A percentile compares a stretch with the other conserved stretches of the same genome.
Evolutionary conservation across 2,329 filamentous ascomycete genomes (phyloP).

Genomic region (Aciculosporium take): DNA sequence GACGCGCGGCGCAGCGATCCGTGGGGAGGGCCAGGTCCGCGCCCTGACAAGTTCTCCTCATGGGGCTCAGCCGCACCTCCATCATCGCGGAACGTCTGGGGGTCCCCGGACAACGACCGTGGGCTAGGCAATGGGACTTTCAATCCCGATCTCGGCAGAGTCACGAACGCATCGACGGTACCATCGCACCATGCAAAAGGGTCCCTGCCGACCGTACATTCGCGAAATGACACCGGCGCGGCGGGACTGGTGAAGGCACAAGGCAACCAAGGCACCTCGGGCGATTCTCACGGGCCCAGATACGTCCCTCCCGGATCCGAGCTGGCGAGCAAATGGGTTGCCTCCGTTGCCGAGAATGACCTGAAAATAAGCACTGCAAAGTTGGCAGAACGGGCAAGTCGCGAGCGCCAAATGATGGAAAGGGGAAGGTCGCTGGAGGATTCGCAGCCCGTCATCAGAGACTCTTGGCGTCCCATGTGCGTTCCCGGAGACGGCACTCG

Average conservation of each 20-base stretch:
- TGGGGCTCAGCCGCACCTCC: constrained; percentile 35
- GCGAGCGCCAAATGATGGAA: constrained; percentile 29
- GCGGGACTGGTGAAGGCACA: constrained; percentile 12
- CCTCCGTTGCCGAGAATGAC: constrained; percentile 31
- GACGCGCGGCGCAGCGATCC: constrained; percentile 19
- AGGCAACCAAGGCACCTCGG: constrained; percentile 10
- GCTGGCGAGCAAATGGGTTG: constrained; percentile 28
- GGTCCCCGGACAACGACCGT: constrained; percentile 54
- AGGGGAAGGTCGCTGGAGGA: constrained; percentile 31
- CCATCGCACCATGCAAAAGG: constrained; percentile 21
- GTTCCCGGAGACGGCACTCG: constrained; percentile 23
- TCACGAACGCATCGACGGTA: constrained; percentile 24
- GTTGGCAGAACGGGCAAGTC: constrained; percentile 25
- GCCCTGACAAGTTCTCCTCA: constrained; percentile 33
- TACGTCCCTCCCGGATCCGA: constrained; percentile 17
- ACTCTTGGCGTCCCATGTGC: constrained; percentile 37
- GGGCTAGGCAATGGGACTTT: constrained; percentile 70
- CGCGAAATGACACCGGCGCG: constrained; percentile 9
- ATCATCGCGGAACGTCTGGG: constrained; percentile 54
- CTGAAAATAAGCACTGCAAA: constrained; percentile 27
- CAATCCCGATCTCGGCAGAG: constrained; percentile 42
- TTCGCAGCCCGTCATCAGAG: constrained; percentile 33
- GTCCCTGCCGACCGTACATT: constrained; percentile 32
- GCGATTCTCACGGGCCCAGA: constrained; percentile 18
- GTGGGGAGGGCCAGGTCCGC: constrained; percentile 25